phyloP scores from a whole-genome alignment of 257 asterid species.

The Penstemon barbatus region DNA sequence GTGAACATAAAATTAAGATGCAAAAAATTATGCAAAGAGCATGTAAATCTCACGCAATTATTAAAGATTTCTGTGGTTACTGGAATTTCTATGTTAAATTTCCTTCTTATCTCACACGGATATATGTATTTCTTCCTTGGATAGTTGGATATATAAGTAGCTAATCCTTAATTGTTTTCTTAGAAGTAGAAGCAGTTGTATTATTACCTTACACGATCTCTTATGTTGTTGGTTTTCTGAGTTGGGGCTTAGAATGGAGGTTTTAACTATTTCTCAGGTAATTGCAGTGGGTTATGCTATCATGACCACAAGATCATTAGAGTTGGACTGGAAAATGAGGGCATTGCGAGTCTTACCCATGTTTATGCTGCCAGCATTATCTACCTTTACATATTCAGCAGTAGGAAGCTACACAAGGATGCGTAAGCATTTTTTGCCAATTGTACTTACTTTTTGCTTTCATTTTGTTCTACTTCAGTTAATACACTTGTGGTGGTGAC shows the following conservation, averaged over 20 bases:
- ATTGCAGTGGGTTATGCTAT: slow-evolving; percentile 84
- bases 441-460: background rate
- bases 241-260: slow-evolving; percentile 13
- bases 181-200: background rate
- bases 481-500: background rate
- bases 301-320: slow-evolving; percentile 69
- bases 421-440: slow-evolving; percentile 53
- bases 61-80: background rate
- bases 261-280: slow-evolving; percentile 46
- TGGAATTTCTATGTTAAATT: background rate
- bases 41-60: background rate
- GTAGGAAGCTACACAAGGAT: slow-evolving; percentile 66
- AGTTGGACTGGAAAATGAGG: slow-evolving; percentile 84
- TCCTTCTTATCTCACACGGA: background rate
- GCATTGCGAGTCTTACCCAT: slow-evolving; percentile 82
- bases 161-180: background rate
- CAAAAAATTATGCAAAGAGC: background rate
- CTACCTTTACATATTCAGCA: slow-evolving; percentile 49
- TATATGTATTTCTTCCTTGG: background rate
- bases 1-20: background rate
- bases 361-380: slow-evolving; percentile 77
- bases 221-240: background rate
- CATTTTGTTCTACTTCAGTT: background rate
- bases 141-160: background rate
- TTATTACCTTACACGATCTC: background rate